Evolutionary conservation across 2,329 filamentous ascomycete genomes (phyloP).

Genomic region (Chaetoscypha palmicola): DNA sequence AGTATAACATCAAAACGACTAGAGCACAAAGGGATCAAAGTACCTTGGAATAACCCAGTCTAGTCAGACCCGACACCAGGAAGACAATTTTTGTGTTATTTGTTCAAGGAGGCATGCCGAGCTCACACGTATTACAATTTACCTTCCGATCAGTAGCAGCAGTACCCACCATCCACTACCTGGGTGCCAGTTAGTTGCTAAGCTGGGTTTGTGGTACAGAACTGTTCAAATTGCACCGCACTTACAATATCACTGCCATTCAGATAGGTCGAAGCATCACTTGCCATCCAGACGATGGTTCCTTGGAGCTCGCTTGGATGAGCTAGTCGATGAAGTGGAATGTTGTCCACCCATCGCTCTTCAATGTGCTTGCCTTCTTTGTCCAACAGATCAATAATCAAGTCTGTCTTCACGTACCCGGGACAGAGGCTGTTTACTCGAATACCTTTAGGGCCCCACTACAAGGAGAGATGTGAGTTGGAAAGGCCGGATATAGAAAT

Average conservation of each 20-base stretch:
- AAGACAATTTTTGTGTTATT: too few relatives aligned
- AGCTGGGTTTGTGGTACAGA: too few relatives aligned
- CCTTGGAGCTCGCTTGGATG: slow-evolving; percentile 35
- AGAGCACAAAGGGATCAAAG: too few relatives aligned
- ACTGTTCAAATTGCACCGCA: too few relatives aligned
- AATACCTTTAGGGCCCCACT: slow-evolving; percentile 57
- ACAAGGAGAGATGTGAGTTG: not conserved
- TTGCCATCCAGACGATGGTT: slow-evolving; percentile 28
- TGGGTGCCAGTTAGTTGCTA: slow-evolving; percentile 5
- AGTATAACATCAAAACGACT: too few relatives aligned
- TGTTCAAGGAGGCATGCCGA: not conserved
- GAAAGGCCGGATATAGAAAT: not conserved
- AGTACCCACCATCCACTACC: slow-evolving; percentile 23
- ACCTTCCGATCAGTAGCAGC: slow-evolving; percentile 12
- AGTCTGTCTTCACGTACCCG: slow-evolving; percentile 41
- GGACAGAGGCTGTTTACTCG: slow-evolving; percentile 61
- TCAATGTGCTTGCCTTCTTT: slow-evolving; percentile 34
- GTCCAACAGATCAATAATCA: slow-evolving; percentile 29
- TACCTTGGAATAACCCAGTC: too few relatives aligned
- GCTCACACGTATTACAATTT: not conserved
- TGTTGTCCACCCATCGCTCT: slow-evolving; percentile 32
- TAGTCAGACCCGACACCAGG: too few relatives aligned
- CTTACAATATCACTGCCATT: slow-evolving; percentile 24
- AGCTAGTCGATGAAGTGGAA: slow-evolving; percentile 33
- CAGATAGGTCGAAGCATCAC: slow-evolving; percentile 23